A percentile compares a stretch with the other conserved stretches of the same genome.
Evolutionary conservation across 345 rosid genomes (phyloP).

Genomic region (Triadica sebifera): DNA sequence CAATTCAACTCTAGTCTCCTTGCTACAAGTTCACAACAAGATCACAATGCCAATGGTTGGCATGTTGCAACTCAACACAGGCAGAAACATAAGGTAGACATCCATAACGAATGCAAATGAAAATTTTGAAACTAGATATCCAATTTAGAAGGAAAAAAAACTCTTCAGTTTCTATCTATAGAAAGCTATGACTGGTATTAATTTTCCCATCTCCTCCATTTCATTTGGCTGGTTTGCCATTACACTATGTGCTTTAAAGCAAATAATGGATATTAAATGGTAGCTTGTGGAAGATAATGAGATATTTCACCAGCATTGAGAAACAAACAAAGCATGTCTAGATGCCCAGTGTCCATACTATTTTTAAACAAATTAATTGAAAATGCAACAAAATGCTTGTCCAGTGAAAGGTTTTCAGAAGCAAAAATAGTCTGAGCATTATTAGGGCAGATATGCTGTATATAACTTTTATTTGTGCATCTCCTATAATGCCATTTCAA

Average conservation of each 20-base stretch:
- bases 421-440: neutral
- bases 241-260: neutral
- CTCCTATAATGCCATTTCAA: neutral
- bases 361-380: neutral
- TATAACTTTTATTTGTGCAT: neutral
- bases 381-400: neutral
- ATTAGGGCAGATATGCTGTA: neutral
- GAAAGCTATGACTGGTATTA: neutral
- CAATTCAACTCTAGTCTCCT: neutral
- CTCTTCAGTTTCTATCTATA: neutral
- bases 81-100: neutral
- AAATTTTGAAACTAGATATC: neutral
- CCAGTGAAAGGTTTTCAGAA: neutral
- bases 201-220: neutral
- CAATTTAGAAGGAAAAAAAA: neutral
- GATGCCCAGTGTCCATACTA: neutral
- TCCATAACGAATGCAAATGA: neutral
- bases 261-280: neutral
- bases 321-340: neutral
- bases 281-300: neutral
- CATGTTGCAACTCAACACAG: neutral
- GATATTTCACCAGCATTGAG: neutral
- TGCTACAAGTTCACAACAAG: neutral
- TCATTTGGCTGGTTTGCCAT: neutral
- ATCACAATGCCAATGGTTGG: neutral